Evolutionary conservation across 805 yeast species (phyloP).

Genomic region (Candida endomychidarum): DNA sequence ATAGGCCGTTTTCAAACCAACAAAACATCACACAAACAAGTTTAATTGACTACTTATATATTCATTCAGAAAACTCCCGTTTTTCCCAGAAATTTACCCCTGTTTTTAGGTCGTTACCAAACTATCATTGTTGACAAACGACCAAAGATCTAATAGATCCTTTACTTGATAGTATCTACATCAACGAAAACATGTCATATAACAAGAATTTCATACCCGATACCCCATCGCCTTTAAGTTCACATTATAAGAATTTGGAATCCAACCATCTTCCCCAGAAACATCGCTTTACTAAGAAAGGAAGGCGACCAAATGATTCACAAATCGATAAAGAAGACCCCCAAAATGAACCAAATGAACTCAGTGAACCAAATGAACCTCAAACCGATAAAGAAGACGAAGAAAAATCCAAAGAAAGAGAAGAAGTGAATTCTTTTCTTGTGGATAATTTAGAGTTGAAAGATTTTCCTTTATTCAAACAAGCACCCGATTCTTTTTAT

Average conservation of each 20-base stretch:
- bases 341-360: too few species aligned
- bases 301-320: neutral
- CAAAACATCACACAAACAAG: too few species aligned
- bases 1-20: too few species aligned
- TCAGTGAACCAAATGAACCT: too few species aligned
- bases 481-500: conserved; percentile 67
- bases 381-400: neutral
- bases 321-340: neutral
- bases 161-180: too few species aligned
- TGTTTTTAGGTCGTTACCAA: too few species aligned
- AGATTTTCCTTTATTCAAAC: conserved; percentile 56
- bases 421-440: conserved; percentile 12
- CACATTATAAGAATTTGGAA: neutral
- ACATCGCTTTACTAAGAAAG: neutral
- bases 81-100: too few species aligned
- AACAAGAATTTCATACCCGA: conserved; percentile 21
- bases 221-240: conserved; percentile 26
- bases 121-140: too few species aligned
- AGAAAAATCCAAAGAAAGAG: conserved; percentile 1
- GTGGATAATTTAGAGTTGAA: conserved; percentile 22
- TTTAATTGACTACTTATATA: too few species aligned
- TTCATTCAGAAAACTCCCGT: too few species aligned
- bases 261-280: neutral
- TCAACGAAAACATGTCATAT: neutral
- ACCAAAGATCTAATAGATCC: too few species aligned